Base-by-base conservation (phyloP, 148 eudicot genomes). In the Dianthus caryophyllus region DNA sequence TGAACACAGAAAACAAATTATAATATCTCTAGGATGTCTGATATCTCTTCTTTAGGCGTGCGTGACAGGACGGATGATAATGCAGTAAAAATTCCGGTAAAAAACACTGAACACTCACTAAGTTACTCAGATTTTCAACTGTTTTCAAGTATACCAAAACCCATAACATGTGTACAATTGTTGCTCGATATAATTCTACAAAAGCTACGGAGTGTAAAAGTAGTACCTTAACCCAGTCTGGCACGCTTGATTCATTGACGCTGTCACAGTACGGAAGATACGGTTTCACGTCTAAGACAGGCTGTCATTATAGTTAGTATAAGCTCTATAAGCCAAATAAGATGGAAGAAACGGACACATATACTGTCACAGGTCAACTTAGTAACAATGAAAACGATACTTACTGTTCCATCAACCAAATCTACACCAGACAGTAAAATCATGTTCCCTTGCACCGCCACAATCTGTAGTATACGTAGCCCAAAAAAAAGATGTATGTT, bases 321-420 rank as follows among this genome's bases (percentile, higher is more conserved):
- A 11, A 22, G 4, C 27, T 26, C 17, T 39, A 49, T 14, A 43
- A 46, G 29, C 20, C 41, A 55, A 51, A n/a, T 27, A 59, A 11
- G 15, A 25, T 11, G 30, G 20, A 27, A 39, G 41, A 11, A 8
- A 43, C 52, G 43, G 20, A 44, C 20, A 25, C 61, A 33, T 50
- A 60, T 41, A 50, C n/a, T 15, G 13, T 51, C 10, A 52, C 47
- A 48, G 61, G 51, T 18, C 27, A 29, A 17, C 10, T 26, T 2
- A 36, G 21, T 59, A 18, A 38, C 14, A 63, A 70, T 58, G 14
- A 66, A 49, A 26, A 30, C 30, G 63, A 61, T 46, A 73, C 91
- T 80, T 79, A 89, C 98, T n/a, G 98, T 94, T 78, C 98, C 98
- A 75, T 94, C 96, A 76, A 94, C 98, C 79, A 94, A 82, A 80